Evolutionary conservation across 2,329 filamentous ascomycete genomes (phyloP).

Genomic region (Peltaster fructicola): DNA sequence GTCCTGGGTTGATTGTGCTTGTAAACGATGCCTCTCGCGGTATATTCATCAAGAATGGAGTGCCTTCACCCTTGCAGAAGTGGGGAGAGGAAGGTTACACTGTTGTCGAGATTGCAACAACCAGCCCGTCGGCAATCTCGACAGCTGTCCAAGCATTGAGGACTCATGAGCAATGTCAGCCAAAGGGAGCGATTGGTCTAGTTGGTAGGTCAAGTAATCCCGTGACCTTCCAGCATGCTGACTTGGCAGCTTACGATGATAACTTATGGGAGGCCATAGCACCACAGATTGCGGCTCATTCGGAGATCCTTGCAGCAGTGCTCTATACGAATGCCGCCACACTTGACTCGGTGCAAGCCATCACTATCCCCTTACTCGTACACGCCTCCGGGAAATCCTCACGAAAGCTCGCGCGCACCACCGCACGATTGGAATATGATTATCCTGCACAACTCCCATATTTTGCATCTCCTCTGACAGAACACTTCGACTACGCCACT

Average conservation of each 20-base stretch:
- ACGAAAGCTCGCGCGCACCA: too few species aligned
- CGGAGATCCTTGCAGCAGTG: slow-evolving; percentile 17
- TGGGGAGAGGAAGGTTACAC: slow-evolving; percentile 57
- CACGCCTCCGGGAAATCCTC: too few species aligned
- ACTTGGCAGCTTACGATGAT: slow-evolving; percentile 4
- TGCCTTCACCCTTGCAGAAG: slow-evolving; percentile 42
- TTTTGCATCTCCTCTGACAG: too few species aligned
- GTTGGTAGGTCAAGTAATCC: slow-evolving; percentile 16
- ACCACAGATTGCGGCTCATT: slow-evolving; percentile 9
- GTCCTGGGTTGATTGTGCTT: too few species aligned
- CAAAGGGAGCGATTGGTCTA: slow-evolving; percentile 23
- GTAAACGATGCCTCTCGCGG: too few species aligned
- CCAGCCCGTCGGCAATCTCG: slow-evolving; percentile 4
- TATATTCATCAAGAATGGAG: slow-evolving; percentile 9
- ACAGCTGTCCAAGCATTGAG: slow-evolving; percentile 11
- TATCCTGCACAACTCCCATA: too few species aligned
- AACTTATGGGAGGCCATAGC: slow-evolving; percentile 9
- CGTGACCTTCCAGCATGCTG: background rate
- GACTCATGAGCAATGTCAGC: slow-evolving; percentile 17
- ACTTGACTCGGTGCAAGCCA: slow-evolving; percentile 8
- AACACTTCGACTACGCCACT: slow-evolving; percentile 33
- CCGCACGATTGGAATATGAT: too few species aligned
- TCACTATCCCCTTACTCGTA: slow-evolving; percentile 6
- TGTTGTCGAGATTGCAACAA: slow-evolving; percentile 36
- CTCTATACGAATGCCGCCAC: too few species aligned